Evolutionary conservation across 352 stramenopile genomes (phyloP).

Genomic region (Pilasporangium apinafurcum): DNA sequence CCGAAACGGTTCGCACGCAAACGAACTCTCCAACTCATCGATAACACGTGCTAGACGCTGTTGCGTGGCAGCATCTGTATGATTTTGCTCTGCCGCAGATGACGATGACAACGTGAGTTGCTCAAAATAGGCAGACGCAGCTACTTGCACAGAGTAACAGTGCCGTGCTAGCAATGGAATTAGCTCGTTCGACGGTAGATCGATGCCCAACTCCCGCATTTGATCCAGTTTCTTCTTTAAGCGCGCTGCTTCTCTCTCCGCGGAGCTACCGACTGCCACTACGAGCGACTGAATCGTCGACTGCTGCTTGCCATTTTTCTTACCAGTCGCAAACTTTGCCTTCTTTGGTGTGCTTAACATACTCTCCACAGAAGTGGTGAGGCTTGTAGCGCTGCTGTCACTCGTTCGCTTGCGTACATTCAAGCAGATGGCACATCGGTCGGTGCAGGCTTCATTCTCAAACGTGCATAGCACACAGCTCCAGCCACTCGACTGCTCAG

Average conservation of each 20-base stretch:
- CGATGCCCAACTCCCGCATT: slow-evolving; percentile 70
- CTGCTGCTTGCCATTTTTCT: slow-evolving; percentile 1
- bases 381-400: neutral
- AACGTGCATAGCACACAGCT: slow-evolving; percentile 71
- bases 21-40: slow-evolving; percentile 20
- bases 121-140: slow-evolving; percentile 76
- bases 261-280: slow-evolving; percentile 51
- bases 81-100: neutral
- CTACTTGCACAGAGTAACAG: slow-evolving; percentile 65
- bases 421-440: slow-evolving; percentile 56
- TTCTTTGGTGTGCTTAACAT: slow-evolving; percentile 12
- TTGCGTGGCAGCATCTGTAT: slow-evolving; percentile 11
- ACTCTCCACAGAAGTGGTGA: no score
- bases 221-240: slow-evolving; percentile 67
- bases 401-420: slow-evolving; percentile 1
- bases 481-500: slow-evolving; percentile 21
- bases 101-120: slow-evolving; percentile 13
- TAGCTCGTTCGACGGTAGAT: slow-evolving; percentile 42
- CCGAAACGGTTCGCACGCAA: slow-evolving; percentile 22
- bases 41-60: slow-evolving; percentile 7
- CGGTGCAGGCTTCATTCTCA: slow-evolving; percentile 34
- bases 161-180: slow-evolving; percentile 57
- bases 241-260: slow-evolving; percentile 47
- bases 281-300: slow-evolving; percentile 37
- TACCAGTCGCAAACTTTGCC: neutral